Evolutionary conservation across 306 rosid genomes (phyloP), one percentile per base, ranked within the genome.

Genomic region (Casuarina equisetifolia): DNA sequence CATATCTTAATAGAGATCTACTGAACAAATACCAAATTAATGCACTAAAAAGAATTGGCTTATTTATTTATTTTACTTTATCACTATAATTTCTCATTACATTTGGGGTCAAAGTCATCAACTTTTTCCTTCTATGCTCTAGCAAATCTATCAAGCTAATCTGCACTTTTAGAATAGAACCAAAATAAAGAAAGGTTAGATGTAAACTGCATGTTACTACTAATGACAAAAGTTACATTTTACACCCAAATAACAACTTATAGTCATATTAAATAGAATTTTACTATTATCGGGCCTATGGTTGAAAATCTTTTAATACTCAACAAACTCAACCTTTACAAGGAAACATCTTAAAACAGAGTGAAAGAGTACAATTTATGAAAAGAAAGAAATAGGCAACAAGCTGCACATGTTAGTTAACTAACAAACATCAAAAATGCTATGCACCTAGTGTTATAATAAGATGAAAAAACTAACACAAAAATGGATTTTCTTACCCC

Each of bases 31-130:
- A 3, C 10, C 17, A 32, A 44, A 46, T 46, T 46, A 25, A 25
- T 17, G 45, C 4, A 51, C 35, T 17, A 54, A 54, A 53, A 2
- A 70, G 32, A 16, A 32, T 25, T 36, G 55, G 53, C 17, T 25
- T 25, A 25, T 25, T 25, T 25, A 25, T 25, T 25, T 25, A 25
- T 25, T 48, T 72, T 81, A 96, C 99, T 96, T 96, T 96, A 75
- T 90, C 99, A 44, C 84, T 87, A 49, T 91, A 96, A 88, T 96
- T 98, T 83, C 96, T 88, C 97, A 96, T 86, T 81, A 92, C 92
- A 86, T 95, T 95, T 74, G 92, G 76, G 44, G 97, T 89, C 87
- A 86, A 81, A 80, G 89, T 68, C 97, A 88, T 91, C 84, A 84
- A 38, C 87, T 74, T 90, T 83, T 91, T 92, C 86, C 71, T 86